Evolutionary conservation across 148 eudicot species (phyloP).

Genomic region (Rheum nobile): DNA sequence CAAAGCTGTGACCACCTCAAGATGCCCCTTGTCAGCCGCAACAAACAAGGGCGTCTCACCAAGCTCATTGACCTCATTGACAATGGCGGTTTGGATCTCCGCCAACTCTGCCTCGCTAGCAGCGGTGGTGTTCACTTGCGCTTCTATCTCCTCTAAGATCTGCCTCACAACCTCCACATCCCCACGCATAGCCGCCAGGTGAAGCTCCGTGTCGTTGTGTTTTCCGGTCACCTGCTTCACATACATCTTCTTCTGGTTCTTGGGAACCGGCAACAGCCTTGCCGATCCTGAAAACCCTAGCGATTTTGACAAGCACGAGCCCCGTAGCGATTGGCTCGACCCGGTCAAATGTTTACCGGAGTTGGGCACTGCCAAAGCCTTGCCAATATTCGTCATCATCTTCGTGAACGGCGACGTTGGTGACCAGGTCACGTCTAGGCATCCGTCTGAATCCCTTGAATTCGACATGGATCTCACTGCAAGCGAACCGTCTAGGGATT

Average conservation of each 20-base stretch:
- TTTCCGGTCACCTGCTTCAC: constrained; percentile 77
- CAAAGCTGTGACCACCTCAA: constrained; percentile 41
- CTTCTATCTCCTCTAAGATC: constrained; percentile 45
- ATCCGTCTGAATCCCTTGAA: neutral
- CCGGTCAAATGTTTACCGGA: constrained; percentile 14
- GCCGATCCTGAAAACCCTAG: constrained; percentile 7
- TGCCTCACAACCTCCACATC: constrained; percentile 36
- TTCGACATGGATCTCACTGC: neutral
- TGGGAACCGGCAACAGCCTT: constrained; percentile 1
- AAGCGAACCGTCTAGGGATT: neutral
- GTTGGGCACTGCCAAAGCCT: constrained; percentile 19
- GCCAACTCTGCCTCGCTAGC: constrained; percentile 46
- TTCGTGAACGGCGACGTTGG: neutral
- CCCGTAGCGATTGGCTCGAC: neutral
- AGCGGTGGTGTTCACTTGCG: constrained; percentile 20
- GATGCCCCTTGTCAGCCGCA: constrained; percentile 56
- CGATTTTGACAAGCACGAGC: constrained; percentile 35
- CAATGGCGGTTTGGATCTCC: constrained; percentile 41
- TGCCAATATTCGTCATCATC: constrained; percentile 11
- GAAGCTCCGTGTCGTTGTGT: constrained; percentile 67
- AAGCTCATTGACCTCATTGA: constrained; percentile 63
- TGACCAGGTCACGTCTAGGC: too few relatives aligned
- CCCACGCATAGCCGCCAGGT: constrained; percentile 54
- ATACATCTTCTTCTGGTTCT: constrained; percentile 42
- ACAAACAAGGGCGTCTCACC: constrained; percentile 58